These are phyloP conservation scores for Eucalyptus lansdowneana DNA, from an alignment of 345 rosid species.

Conservation along the genomic window DNA sequence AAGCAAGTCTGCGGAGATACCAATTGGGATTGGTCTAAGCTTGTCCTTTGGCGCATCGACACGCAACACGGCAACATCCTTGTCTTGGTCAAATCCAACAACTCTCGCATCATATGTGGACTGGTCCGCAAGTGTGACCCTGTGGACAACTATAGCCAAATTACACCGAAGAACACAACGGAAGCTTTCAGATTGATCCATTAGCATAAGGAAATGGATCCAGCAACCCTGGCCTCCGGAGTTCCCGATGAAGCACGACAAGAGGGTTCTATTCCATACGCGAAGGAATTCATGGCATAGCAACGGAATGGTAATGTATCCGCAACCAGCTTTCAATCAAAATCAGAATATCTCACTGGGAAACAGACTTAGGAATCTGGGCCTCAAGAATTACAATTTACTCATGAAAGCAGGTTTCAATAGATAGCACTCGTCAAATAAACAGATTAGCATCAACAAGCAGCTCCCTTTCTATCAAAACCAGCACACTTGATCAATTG, in stretches of 20 bases:
- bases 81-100: slow-evolving; percentile 96
- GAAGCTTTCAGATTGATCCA: not conserved
- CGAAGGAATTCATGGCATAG: not conserved
- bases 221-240: not conserved
- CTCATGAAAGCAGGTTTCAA: not conserved
- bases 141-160: slow-evolving; percentile 10
- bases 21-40: slow-evolving; percentile 80
- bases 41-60: slow-evolving; percentile 66
- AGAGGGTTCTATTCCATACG: not conserved
- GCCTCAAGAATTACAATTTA: accelerated
- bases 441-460: not conserved
- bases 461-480: not conserved
- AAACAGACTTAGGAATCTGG: not conserved
- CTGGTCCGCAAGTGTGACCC: slow-evolving; percentile 93
- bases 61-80: slow-evolving; percentile 85
- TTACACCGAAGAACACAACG: not conserved
- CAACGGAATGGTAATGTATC: not conserved
- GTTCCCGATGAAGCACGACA: not conserved
- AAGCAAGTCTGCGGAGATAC: slow-evolving; percentile 86
- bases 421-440: not conserved
- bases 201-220: not conserved
- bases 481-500: not conserved
- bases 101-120: slow-evolving; percentile 72
- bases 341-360: not conserved
- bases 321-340: not conserved